These are phyloP conservation scores for Lithospermum erythrorhizon DNA, from an alignment of 257 asterid species.

Conservation along the genomic window DNA sequence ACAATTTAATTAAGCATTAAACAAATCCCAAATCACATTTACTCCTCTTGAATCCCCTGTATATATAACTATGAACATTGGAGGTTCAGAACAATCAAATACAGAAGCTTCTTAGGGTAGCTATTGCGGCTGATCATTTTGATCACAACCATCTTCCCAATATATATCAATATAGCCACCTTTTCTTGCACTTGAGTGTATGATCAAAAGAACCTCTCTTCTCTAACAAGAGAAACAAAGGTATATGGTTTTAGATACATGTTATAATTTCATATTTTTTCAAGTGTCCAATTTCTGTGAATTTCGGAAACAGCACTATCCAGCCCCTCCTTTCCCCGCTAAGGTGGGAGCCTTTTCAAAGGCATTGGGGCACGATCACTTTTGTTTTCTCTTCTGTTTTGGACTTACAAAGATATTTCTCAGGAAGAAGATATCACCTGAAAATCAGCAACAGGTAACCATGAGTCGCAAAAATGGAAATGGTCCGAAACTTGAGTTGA, in stretches of 20 bases:
- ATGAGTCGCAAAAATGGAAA: conserved; percentile 37
- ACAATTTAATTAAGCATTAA: conserved; percentile 27
- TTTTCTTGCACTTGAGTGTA: no score
- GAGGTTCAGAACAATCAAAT: conserved; percentile 16
- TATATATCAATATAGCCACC: no score
- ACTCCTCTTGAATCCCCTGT: conserved; percentile 14
- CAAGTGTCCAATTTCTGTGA: no score
- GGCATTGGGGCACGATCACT: neutral
- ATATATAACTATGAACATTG: conserved; percentile 26
- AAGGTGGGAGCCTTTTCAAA: no score
- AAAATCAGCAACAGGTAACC: neutral
- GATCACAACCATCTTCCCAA: neutral
- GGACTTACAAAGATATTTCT: no score
- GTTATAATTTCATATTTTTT: no score
- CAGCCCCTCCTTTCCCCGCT: no score
- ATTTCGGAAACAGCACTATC: no score
- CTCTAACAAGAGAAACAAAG: no score
- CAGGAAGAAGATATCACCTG: neutral
- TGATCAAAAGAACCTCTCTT: no score
- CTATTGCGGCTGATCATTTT: neutral
- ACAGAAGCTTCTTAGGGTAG: neutral
- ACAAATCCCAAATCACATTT: conserved; percentile 12
- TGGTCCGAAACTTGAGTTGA: conserved; percentile 30
- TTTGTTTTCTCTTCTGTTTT: neutral
- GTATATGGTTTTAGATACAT: no score